A percentile compares a stretch with the other conserved stretches of the same genome.
These are phyloP conservation scores for Wallacemonas sp. DNA, from an alignment of 208 protist species.

Conservation along the genomic window DNA sequence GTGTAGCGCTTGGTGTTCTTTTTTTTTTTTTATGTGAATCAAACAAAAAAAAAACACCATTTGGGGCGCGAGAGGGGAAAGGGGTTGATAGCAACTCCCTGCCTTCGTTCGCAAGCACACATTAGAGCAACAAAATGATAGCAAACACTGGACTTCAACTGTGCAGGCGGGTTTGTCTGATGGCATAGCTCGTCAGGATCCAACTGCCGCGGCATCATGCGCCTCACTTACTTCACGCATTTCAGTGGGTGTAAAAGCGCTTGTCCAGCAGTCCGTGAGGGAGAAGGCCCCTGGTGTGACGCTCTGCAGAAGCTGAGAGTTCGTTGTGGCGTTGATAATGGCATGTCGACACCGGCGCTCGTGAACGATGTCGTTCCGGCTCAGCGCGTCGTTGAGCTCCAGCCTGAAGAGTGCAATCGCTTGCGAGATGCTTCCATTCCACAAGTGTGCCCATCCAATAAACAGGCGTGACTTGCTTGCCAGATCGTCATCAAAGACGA, in stretches of 20 bases:
- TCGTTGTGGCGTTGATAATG: conserved; percentile 40
- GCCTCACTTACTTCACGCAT: neutral
- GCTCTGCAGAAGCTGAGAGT: conserved; percentile 16
- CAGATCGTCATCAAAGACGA: conserved; percentile 43
- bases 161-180: neutral
- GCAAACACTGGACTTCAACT: no score
- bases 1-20: neutral
- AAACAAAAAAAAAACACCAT: no score
- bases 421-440: conserved; percentile 38
- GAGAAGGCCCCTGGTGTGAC: conserved; percentile 25
- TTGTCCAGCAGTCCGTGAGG: conserved; percentile 39
- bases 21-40: neutral
- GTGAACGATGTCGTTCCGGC: conserved; percentile 36
- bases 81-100: no score
- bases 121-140: no score
- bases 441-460: conserved; percentile 70
- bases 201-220: neutral
- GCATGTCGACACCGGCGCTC: conserved; percentile 62
- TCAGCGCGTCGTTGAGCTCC: conserved; percentile 31
- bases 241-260: conserved; percentile 16
- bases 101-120: no score
- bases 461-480: conserved; percentile 64
- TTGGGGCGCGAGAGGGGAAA: no score
- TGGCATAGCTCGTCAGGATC: neutral
- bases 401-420: conserved; percentile 45